A percentile compares a stretch with the other conserved stretches of the same genome.
phyloP scores from a whole-genome alignment of 331 rosid species.

The Acacia pycnantha region DNA sequence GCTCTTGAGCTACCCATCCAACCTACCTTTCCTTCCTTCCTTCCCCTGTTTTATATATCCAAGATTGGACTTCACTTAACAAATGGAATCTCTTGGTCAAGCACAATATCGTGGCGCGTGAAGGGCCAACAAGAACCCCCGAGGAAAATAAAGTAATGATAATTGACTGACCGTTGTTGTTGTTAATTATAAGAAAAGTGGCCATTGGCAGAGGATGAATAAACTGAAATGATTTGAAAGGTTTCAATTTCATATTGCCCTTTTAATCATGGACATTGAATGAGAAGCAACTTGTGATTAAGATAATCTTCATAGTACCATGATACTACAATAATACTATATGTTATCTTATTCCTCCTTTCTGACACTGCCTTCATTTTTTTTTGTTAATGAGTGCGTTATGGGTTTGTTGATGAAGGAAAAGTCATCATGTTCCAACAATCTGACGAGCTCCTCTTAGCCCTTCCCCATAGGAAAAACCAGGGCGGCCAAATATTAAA shows the following conservation, averaged over 20 bases:
- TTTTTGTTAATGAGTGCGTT: background rate
- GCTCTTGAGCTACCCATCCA: slow-evolving; percentile 34
- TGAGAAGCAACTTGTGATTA: slow-evolving; percentile 26
- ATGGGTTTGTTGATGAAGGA: background rate
- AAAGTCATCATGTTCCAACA: background rate
- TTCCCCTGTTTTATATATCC: background rate
- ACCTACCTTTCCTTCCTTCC: slow-evolving; percentile 36
- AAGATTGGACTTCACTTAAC: slow-evolving; percentile 1
- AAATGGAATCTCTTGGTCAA: slow-evolving; percentile 20
- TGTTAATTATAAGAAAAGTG: background rate
- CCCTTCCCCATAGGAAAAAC: slow-evolving; percentile 24
- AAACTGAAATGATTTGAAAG: background rate
- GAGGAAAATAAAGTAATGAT: background rate
- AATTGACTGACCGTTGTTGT: slow-evolving; percentile 39
- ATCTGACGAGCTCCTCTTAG: background rate
- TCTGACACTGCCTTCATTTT: background rate
- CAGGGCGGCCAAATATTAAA: slow-evolving; percentile 17
- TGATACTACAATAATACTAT: background rate
- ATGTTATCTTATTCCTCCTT: background rate
- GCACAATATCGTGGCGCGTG: slow-evolving; percentile 26
- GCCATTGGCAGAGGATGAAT: background rate
- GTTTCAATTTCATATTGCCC: background rate
- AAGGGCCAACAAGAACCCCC: background rate
- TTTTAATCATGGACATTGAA: slow-evolving; percentile 9
- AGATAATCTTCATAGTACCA: slow-evolving; percentile 2